Base-by-base conservation (phyloP, 2,329 filamentous ascomycete species). In the Fusarium sp. region DNA sequence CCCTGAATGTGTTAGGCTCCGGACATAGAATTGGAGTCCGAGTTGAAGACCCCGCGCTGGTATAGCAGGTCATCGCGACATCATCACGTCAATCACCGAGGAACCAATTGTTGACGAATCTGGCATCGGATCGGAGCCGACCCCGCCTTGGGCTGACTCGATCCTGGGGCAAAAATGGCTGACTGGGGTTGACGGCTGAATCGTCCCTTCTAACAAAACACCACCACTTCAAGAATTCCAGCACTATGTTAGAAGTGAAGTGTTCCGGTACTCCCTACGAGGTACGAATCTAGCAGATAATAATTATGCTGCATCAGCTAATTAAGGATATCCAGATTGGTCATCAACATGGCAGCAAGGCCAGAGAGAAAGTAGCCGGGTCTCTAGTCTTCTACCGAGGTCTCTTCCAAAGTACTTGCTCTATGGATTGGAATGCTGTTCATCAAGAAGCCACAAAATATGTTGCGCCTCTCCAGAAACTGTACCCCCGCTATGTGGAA, bases 371-470 rank as follows among this genome's bases (percentile, higher is more conserved):
- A 31, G 65, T 73, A 7, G 27, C 30, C 1, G 70, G 72, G 0
- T 74, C 72, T 4, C 30, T 74, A 1, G 40, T 27, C 3, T 74
- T 74, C 43, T 74, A 74, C 12, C 16, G 34, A 23, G 34, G 23
- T 1, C 37, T 73, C 4, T 74, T 74, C 27, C 30, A 66, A 30
- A 28, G 41, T 6, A 65, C 67, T 15, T 73, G 72, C n/a, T 52
- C 56, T 13, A 60, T 74, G 60, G 13, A 65, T 23, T 74, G 72
- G 72, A 31, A 41, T 1, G 31, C 40, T 4, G 66, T 74, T 6
- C 48, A 53, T 3, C 13, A 50, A 47, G 65, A 74, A 16, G 70
- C 72, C 2, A 11, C 18, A 2, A 65, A 63, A 6, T 74, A 71
- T 16, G 28, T 69, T 3, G n/a, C 55, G 3, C 50, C 66, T 16